Evolutionary conservation across 768 basidiomycete genomes (phyloP).

Genomic region (Leucogyrophana mollusca): DNA sequence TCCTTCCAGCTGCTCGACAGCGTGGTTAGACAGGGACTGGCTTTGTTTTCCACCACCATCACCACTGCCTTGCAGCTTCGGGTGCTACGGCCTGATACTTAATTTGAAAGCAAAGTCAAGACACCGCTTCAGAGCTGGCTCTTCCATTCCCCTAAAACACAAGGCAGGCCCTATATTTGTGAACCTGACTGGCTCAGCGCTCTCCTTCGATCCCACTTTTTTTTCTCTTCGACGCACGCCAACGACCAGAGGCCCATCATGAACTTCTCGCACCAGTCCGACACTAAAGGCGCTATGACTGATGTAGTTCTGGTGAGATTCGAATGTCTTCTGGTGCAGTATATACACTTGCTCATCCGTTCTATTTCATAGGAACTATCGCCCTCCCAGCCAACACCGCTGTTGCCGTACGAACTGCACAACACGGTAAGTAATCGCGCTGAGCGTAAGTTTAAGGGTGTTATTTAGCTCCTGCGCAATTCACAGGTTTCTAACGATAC

Average conservation of each 20-base stretch:
- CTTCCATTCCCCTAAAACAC: background rate
- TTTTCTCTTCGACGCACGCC: background rate
- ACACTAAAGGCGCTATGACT: constrained; percentile 13
- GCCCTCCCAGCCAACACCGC: constrained; percentile 24
- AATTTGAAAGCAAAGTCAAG: background rate
- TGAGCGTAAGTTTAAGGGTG: too few species aligned
- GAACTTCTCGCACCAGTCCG: background rate
- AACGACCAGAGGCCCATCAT: too few species aligned
- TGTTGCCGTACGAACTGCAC: constrained; percentile 37
- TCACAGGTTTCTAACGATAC: constrained; percentile 39
- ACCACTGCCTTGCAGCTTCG: too few species aligned
- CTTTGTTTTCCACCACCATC: too few species aligned
- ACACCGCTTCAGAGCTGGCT: constrained; percentile 2
- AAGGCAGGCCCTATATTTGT: constrained; percentile 6
- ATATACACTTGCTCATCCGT: background rate
- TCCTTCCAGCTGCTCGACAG: too few species aligned
- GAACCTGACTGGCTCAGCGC: constrained; percentile 4
- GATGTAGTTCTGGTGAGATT: constrained; percentile 24
- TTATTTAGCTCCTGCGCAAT: background rate
- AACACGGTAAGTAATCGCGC: constrained; percentile 36
- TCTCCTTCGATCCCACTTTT: background rate
- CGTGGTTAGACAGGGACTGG: too few species aligned
- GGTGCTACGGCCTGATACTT: too few species aligned
- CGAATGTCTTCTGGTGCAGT: background rate
- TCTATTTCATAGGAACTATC: constrained; percentile 31